Conservation (phyloP, 164 flowering plant genomes). For the Dillenia turbinata region DNA sequence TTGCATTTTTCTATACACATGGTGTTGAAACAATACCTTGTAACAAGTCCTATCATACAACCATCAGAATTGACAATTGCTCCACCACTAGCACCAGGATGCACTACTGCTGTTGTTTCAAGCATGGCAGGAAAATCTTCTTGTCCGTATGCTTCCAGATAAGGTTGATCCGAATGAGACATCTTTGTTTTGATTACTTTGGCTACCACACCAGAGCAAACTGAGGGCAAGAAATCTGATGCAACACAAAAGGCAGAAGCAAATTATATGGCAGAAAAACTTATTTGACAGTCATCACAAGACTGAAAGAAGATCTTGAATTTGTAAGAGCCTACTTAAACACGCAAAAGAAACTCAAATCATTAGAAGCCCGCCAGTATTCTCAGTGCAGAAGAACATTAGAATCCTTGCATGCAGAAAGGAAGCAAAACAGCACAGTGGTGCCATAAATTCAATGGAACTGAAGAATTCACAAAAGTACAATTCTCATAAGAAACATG, state of each 20-base stretch:
- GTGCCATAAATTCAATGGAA: too few species aligned
- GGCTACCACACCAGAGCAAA: conserved; percentile 70
- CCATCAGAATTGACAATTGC: conserved; percentile 81
- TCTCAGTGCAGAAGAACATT: too few species aligned
- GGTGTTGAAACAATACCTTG: conserved; percentile 50
- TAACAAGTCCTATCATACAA: conserved; percentile 86
- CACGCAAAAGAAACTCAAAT: too few species aligned
- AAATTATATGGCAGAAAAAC: background rate
- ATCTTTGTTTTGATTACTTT: conserved; percentile 62
- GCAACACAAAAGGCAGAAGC: conserved; percentile 4
- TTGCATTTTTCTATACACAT: too few species aligned
- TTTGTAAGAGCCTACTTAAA: too few species aligned
- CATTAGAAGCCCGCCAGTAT: too few species aligned
- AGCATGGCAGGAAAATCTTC: conserved; percentile 67
- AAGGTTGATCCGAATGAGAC: conserved; percentile 24
- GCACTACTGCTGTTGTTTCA: conserved; percentile 95
- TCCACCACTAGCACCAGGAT: conserved; percentile 98
- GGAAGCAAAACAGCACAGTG: too few species aligned
- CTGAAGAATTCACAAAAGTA: too few species aligned
- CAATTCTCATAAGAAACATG: too few species aligned
- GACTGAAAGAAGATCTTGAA: too few species aligned
- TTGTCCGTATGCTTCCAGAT: conserved; percentile 7
- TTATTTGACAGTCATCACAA: too few species aligned
- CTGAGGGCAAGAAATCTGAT: conserved; percentile 68
- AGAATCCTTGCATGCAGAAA: too few species aligned